Conservation (phyloP, 1,284 basidiomycete species). For the Phellopilus nigrolimitatus region DNA sequence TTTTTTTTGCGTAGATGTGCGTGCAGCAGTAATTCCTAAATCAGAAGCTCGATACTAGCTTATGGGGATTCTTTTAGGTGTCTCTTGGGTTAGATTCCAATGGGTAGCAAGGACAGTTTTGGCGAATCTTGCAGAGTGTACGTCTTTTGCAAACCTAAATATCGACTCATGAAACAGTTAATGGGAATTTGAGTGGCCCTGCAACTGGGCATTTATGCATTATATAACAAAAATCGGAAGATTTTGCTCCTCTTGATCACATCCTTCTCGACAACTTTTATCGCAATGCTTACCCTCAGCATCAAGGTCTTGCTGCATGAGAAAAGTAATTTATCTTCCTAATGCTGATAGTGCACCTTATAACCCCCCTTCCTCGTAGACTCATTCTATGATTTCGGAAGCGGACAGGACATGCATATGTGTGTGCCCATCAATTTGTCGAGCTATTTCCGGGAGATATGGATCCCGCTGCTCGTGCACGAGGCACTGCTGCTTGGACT, state of each 20-base stretch:
- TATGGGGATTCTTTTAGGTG: background rate
- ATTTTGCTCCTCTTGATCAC: too few species aligned
- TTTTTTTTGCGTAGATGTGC: background rate
- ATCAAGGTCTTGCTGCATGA: background rate
- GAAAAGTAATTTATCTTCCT: too few species aligned
- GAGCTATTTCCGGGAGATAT: background rate
- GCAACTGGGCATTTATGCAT: background rate
- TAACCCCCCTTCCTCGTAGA: too few species aligned
- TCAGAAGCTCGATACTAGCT: too few species aligned
- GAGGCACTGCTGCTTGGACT: too few species aligned
- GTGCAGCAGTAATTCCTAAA: too few species aligned
- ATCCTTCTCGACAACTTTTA: too few species aligned
- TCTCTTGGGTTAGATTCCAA: background rate
- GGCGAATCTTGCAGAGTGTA: background rate
- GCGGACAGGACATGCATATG: too few species aligned
- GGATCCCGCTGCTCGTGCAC: conserved; percentile 1
- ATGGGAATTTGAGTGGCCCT: background rate
- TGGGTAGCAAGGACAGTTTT: background rate
- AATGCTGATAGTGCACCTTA: too few species aligned
- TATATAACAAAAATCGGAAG: too few species aligned
- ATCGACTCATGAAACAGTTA: too few species aligned
- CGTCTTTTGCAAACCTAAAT: background rate
- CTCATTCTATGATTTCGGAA: background rate
- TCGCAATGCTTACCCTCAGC: too few species aligned
- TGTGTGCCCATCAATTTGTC: conserved; percentile 1